Conservation (phyloP, 768 basidiomycete species). For the Lentinus brumalis region DNA sequence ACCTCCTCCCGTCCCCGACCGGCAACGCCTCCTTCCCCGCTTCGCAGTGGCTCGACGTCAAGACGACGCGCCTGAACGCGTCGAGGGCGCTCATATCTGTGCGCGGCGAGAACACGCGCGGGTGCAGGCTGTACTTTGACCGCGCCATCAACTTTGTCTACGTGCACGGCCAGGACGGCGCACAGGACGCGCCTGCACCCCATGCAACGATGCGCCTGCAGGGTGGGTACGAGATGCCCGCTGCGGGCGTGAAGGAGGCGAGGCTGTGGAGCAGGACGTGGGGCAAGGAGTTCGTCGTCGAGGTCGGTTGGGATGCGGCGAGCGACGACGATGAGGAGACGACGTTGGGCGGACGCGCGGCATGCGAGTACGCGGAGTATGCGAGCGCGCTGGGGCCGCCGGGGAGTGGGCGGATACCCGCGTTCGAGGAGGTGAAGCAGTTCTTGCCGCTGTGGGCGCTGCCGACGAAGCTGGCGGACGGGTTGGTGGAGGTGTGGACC, state of each 20-base stretch:
- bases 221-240: conserved; percentile 41
- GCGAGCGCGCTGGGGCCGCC: conserved; percentile 42
- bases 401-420: conserved; percentile 55
- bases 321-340: conserved; percentile 15
- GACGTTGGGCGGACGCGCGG: conserved; percentile 45
- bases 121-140: conserved; percentile 63
- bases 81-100: conserved; percentile 52
- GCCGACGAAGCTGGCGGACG: conserved; percentile 57
- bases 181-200: conserved; percentile 16
- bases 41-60: conserved; percentile 47
- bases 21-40: conserved; percentile 11
- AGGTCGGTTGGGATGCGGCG: conserved; percentile 48
- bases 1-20: conserved; percentile 42
- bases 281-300: conserved; percentile 53
- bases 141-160: conserved; percentile 44
- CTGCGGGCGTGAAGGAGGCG: conserved; percentile 41
- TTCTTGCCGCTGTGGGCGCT: conserved; percentile 71
- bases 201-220: conserved; percentile 34
- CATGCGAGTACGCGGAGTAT: conserved; percentile 72
- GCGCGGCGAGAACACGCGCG: conserved; percentile 60
- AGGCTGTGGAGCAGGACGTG: conserved; percentile 65
- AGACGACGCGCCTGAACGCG: conserved; percentile 41
- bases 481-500: conserved; percentile 56
- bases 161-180: conserved; percentile 39
- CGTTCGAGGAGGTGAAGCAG: conserved; percentile 62